Conservation (phyloP, 208 protist species). For the Lotmaria passim region DNA sequence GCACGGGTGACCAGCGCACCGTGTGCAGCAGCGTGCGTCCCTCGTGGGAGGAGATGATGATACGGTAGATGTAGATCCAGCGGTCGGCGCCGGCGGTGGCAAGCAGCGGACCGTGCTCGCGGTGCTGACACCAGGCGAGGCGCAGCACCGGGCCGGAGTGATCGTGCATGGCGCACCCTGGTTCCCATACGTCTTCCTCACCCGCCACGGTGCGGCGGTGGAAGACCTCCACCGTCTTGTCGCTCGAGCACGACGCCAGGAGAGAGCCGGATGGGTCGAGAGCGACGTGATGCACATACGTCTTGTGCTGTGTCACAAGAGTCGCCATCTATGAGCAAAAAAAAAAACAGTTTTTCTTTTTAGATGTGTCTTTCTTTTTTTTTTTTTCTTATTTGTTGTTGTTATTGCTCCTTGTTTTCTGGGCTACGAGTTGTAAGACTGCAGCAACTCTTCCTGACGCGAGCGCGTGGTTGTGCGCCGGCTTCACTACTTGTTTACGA, state of each 20-base stretch:
- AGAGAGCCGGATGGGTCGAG: conserved; percentile 79
- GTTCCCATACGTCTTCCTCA: conserved; percentile 48
- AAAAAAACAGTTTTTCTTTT: conserved; percentile 17
- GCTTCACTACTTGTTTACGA: too few species aligned
- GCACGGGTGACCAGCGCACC: conserved; percentile 62
- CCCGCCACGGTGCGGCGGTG: conserved; percentile 45
- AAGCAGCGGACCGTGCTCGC: conserved; percentile 82
- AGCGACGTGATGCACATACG: conserved; percentile 86
- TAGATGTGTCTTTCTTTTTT: too few species aligned
- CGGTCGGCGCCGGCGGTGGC: conserved; percentile 82
- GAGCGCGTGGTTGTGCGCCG: too few species aligned
- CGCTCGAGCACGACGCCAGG: conserved; percentile 86
- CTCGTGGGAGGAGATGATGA: conserved; percentile 64
- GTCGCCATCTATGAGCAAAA: conserved; percentile 42
- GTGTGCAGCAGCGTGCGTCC: conserved; percentile 54
- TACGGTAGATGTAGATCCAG: conserved; percentile 88
- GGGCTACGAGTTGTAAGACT: too few species aligned
- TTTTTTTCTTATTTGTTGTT: too few species aligned
- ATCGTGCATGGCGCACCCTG: conserved; percentile 70
- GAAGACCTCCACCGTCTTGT: conserved; percentile 86
- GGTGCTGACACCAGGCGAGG: conserved; percentile 84
- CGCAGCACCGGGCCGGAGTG: conserved; percentile 82
- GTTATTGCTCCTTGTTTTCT: too few species aligned
- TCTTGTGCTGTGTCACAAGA: conserved; percentile 69
- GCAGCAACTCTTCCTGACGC: too few species aligned